Conservation (phyloP, 139 green algal genomes). For the Mychonastes homosphaera region DNA sequence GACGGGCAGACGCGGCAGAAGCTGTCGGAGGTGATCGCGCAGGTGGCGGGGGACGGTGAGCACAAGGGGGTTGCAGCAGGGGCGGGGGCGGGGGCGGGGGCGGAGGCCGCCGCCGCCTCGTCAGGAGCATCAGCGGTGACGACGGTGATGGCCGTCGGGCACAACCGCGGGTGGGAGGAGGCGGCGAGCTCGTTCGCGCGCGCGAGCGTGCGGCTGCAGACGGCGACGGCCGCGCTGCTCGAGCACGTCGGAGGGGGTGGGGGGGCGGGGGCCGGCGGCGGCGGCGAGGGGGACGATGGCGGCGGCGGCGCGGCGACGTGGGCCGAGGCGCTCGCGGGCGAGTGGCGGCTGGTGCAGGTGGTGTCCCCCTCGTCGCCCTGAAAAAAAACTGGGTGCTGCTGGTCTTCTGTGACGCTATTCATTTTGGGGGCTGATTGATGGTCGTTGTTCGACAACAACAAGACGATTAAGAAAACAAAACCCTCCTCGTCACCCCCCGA, state of each 20-base stretch:
- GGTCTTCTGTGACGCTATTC: too few species aligned
- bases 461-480: too few species aligned
- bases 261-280: neutral
- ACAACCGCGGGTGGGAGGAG: constrained; percentile 75
- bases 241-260: constrained; percentile 26
- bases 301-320: too few species aligned
- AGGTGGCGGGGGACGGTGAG: constrained; percentile 24
- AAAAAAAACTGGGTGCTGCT: too few species aligned
- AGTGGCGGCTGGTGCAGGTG: constrained; percentile 46
- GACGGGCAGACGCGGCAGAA: constrained; percentile 64
- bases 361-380: constrained; percentile 31
- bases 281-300: neutral
- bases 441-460: too few species aligned
- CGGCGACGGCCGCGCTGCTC: constrained; percentile 64
- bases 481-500: too few species aligned
- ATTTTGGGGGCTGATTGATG: too few species aligned
- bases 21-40: constrained; percentile 32
- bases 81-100: too few species aligned
- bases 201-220: constrained; percentile 47
- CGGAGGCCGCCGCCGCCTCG: too few species aligned
- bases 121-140: neutral
- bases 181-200: constrained; percentile 55
- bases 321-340: constrained; percentile 29
- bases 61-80: neutral
- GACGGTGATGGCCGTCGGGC: constrained; percentile 11